Evolutionary conservation across 768 basidiomycete species (phyloP).

Genomic region (Suillus decipiens): DNA sequence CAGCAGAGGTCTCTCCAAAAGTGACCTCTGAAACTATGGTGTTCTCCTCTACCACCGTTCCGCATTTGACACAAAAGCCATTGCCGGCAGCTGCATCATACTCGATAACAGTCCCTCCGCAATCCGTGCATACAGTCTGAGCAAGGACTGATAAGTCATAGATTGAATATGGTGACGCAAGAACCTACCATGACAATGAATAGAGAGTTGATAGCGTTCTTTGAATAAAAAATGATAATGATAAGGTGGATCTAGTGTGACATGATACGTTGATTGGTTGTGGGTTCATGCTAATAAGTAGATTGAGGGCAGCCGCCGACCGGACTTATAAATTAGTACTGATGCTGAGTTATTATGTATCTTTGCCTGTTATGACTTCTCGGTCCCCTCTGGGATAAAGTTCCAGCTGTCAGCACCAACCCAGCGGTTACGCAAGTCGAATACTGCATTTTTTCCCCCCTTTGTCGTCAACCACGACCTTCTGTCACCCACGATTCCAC

Average conservation of each 20-base stretch:
- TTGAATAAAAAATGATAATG: slow-evolving; percentile 7
- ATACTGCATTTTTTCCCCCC: too few species aligned
- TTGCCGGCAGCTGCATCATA: slow-evolving; percentile 84
- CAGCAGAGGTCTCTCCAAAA: slow-evolving; percentile 91
- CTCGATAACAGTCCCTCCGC: slow-evolving; percentile 82
- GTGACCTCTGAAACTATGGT: slow-evolving; percentile 91
- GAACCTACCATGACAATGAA: slow-evolving; percentile 5
- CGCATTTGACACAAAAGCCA: slow-evolving; percentile 84
- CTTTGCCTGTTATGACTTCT: too few species aligned
- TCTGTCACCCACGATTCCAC: too few species aligned
- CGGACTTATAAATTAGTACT: not conserved
- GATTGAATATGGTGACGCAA: not conserved
- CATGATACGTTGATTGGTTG: not conserved
- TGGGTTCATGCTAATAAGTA: too few species aligned
- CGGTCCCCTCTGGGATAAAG: too few species aligned
- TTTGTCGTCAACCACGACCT: too few species aligned
- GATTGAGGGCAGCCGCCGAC: not conserved
- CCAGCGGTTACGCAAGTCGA: too few species aligned
- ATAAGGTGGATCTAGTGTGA: not conserved
- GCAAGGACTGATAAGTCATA: slow-evolving; percentile 4
- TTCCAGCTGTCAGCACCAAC: too few species aligned
- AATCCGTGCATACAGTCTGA: slow-evolving; percentile 71
- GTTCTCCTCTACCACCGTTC: slow-evolving; percentile 91
- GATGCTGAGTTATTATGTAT: too few species aligned
- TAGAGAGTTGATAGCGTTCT: not conserved